phyloP scores from a whole-genome alignment of 352 stramenopile genomes.

The Globisporangium echinulatum region DNA sequence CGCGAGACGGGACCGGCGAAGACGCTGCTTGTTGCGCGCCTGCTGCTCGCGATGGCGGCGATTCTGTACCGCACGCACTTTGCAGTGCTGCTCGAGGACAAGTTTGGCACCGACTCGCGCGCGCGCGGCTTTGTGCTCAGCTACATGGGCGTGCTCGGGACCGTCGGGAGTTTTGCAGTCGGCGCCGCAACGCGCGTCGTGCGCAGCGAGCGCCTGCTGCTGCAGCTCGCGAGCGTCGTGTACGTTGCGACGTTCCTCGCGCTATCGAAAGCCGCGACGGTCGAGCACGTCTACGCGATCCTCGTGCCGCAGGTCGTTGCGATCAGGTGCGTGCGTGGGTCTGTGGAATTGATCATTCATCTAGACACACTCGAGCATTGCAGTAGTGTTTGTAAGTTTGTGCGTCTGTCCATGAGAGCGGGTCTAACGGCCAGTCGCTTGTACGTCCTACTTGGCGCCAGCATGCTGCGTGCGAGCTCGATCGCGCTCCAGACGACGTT shows the following conservation, averaged over 20 bases:
- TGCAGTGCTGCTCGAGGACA: conserved; percentile 69
- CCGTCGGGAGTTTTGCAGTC: conserved; percentile 57
- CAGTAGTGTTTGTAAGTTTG: no score
- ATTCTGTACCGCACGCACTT: conserved; percentile 81
- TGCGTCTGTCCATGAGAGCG: no score
- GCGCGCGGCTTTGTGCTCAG: conserved; percentile 65
- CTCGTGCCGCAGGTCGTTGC: conserved; percentile 64
- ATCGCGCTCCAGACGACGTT: conserved; percentile 68
- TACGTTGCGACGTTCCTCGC: conserved; percentile 71
- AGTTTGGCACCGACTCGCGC: conserved; percentile 62
- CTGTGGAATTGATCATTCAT: conserved; percentile 1
- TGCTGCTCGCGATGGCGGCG: conserved; percentile 68
- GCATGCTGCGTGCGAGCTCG: conserved; percentile 75
- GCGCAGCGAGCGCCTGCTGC: conserved; percentile 46
- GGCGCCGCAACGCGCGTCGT: conserved; percentile 38
- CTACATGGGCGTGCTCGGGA: conserved; percentile 75
- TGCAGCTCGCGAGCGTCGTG: conserved; percentile 57
- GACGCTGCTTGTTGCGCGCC: conserved; percentile 55
- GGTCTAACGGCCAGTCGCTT: no score
- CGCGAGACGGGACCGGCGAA: conserved; percentile 57
- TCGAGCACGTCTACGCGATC: conserved; percentile 44
- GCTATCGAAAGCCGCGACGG: conserved; percentile 42
- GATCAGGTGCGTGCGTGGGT: conserved; percentile 35
- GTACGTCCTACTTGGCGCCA: conserved; percentile 10
- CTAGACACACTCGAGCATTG: not conserved